Percentiles rank a stretch among this genome's conserved stretches.
These are phyloP conservation scores for Kodamaea sp. DNA, from an alignment of 1,139 yeast genomes.

Conservation along the genomic window DNA sequence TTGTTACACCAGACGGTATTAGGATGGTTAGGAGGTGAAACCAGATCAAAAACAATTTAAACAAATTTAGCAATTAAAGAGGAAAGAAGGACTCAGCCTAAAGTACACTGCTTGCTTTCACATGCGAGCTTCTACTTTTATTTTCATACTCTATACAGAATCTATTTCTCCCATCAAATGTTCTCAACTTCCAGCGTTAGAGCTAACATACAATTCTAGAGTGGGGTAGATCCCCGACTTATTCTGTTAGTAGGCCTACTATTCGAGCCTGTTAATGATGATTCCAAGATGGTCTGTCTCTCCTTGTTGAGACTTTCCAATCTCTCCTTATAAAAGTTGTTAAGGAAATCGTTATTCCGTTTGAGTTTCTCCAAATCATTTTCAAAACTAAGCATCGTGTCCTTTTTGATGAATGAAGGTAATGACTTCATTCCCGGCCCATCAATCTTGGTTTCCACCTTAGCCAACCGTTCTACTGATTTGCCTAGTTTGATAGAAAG, in stretches of 20 bases:
- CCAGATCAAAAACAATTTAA: too few species aligned
- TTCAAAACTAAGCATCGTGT: conserved; percentile 34
- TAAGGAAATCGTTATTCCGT: conserved; percentile 38
- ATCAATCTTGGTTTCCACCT: conserved; percentile 35
- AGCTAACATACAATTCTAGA: conserved; percentile 1
- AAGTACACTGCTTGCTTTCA: too few species aligned
- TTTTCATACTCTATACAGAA: too few species aligned
- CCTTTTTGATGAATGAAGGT: conserved; percentile 39
- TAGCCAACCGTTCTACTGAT: conserved; percentile 27
- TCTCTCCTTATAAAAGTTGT: conserved; percentile 30
- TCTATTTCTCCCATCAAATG: too few species aligned
- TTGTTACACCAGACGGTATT: too few species aligned
- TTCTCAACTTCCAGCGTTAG: too few species aligned
- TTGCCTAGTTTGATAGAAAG: conserved; percentile 35
- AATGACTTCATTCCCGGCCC: conserved; percentile 48
- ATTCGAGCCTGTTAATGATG: conserved; percentile 28
- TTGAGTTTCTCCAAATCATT: conserved; percentile 25
- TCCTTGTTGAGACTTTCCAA: conserved; percentile 44
- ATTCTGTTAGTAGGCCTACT: conserved; percentile 39
- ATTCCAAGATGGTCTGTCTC: conserved; percentile 35
- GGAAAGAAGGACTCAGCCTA: too few species aligned
- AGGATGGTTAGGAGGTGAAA: too few species aligned
- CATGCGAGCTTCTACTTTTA: too few species aligned
- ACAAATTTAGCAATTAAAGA: too few species aligned
- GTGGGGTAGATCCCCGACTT: conserved; percentile 44